Percentiles rank a stretch among this genome's conserved stretches.
Conservation (phyloP, 1,139 yeast species). For the Debaryomycetaceae sp. region DNA sequence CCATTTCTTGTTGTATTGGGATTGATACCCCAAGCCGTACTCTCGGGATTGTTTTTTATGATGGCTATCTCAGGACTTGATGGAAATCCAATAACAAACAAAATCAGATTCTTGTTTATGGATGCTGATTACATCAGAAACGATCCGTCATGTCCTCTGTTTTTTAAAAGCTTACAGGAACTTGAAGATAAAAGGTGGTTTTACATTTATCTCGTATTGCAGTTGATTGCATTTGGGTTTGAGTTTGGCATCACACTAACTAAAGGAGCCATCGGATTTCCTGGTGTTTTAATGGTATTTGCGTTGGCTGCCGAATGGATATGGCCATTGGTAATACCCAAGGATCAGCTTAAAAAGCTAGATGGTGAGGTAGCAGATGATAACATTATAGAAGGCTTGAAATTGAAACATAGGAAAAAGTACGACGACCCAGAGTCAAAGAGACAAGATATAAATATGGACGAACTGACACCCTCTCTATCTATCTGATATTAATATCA, state of each 20-base stretch:
- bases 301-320: conserved; percentile 66
- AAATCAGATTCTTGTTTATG: conserved; percentile 62
- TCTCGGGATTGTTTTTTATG: conserved; percentile 87
- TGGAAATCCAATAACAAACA: conserved; percentile 60
- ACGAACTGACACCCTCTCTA: neutral
- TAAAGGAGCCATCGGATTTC: conserved; percentile 92
- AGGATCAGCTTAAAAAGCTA: conserved; percentile 54
- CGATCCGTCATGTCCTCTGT: conserved; percentile 35
- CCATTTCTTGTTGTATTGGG: conserved; percentile 81
- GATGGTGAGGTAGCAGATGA: conserved; percentile 73
- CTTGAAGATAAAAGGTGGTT: conserved; percentile 48
- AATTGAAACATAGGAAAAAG: conserved; percentile 5
- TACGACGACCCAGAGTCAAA: neutral
- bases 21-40: conserved; percentile 88
- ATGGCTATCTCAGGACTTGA: conserved; percentile 86
- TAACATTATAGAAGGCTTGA: conserved; percentile 8
- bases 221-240: conserved; percentile 65
- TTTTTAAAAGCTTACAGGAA: conserved; percentile 30
- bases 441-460: neutral
- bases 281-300: conserved; percentile 62
- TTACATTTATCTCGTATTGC: conserved; percentile 52
- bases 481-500: neutral
- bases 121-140: conserved; percentile 46
- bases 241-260: conserved; percentile 88
- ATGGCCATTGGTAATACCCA: conserved; percentile 64